Percentiles rank a stretch among this genome's conserved stretches.
phyloP scores from a whole-genome alignment of 352 stramenopile genomes.

The Globisporangium ultimum region DNA sequence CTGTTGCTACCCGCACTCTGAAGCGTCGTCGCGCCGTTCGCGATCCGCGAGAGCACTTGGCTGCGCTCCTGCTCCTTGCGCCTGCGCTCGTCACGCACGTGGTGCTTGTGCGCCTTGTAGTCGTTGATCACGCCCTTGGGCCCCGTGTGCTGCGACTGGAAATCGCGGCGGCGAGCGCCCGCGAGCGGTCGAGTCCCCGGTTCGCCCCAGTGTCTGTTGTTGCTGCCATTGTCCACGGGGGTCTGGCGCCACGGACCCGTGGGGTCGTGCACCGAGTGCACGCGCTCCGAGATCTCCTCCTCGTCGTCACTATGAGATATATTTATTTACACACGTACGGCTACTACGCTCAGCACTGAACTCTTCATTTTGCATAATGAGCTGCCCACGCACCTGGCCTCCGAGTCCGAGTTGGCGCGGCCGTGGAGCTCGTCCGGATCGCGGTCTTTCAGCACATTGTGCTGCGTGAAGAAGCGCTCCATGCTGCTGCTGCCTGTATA shows the following conservation, averaged over 20 bases:
- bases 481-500: conserved; percentile 27
- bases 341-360: too few species aligned
- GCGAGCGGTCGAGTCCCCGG: conserved; percentile 16
- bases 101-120: conserved; percentile 76
- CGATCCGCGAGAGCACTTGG: conserved; percentile 52
- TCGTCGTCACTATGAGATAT: conserved; percentile 29
- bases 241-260: conserved; percentile 69
- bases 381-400: conserved; percentile 43
- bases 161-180: conserved; percentile 37
- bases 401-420: conserved; percentile 61
- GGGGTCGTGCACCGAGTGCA: conserved; percentile 65
- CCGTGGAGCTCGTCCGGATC: conserved; percentile 57
- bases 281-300: conserved; percentile 52
- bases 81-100: conserved; percentile 48
- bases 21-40: conserved; percentile 35
- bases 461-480: conserved; percentile 81
- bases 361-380: conserved; percentile 1
- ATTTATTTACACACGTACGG: too few species aligned
- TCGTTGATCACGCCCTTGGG: conserved; percentile 82
- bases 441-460: conserved; percentile 71
- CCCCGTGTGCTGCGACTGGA: conserved; percentile 62
- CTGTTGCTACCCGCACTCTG: conserved; percentile 2
- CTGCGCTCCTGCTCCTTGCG: conserved; percentile 50
- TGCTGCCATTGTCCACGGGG: conserved; percentile 23
- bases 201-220: conserved; percentile 36